A percentile compares a stretch with the other conserved stretches of the same genome.
phyloP scores from a whole-genome alignment of 2,329 filamentous ascomycete genomes.

The Diatrype stigma region DNA sequence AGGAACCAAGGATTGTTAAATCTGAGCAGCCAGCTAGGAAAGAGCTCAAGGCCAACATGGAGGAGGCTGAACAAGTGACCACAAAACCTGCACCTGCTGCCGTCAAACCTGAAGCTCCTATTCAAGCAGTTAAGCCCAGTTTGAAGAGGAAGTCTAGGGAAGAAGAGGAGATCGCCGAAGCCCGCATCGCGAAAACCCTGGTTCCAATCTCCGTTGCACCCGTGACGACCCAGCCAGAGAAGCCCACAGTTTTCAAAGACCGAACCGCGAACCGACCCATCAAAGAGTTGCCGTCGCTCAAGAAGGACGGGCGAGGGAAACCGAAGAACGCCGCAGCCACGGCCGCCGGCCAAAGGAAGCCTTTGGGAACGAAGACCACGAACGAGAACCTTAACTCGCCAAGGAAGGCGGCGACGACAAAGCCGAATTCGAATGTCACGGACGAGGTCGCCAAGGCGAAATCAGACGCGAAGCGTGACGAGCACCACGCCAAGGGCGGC shows the following conservation, averaged over 20 bases:
- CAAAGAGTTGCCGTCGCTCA: conserved; percentile 41
- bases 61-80: background rate
- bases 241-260: conserved; percentile 26
- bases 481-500: conserved; percentile 7
- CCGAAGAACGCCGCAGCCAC: conserved; percentile 6
- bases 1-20: background rate
- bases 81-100: conserved; percentile 1
- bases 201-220: conserved; percentile 17
- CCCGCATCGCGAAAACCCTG: conserved; percentile 27
- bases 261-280: conserved; percentile 33
- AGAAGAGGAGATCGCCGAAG: conserved; percentile 48
- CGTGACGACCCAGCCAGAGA: conserved; percentile 27
- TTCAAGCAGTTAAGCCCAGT: conserved; percentile 38
- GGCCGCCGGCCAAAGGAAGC: conserved; percentile 36
- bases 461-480: conserved; percentile 25
- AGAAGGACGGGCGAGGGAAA: conserved; percentile 36
- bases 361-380: conserved; percentile 53
- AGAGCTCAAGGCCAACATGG: conserved; percentile 2
- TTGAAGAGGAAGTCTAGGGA: conserved; percentile 56
- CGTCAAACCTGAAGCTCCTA: conserved; percentile 9
- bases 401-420: conserved; percentile 38
- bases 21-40: conserved; percentile 2
- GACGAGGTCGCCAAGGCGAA: conserved; percentile 39
- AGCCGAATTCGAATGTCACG: conserved; percentile 22
- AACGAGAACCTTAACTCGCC: conserved; percentile 58